phyloP scores from a whole-genome alignment of 805 yeast genomes.

The Saccharomycopsis olivae region DNA sequence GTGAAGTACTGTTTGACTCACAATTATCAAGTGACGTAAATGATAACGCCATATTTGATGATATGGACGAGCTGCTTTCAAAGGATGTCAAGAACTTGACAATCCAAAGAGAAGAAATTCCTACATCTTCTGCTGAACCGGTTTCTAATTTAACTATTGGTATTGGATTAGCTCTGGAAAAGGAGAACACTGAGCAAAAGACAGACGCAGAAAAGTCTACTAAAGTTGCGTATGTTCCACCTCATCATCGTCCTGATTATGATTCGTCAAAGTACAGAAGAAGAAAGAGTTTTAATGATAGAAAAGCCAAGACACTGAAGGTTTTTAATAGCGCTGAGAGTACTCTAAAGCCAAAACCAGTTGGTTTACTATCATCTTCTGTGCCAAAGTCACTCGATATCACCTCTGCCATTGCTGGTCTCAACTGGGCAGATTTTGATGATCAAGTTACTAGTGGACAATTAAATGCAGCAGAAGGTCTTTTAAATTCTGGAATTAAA shows the following conservation, averaged over 20 bases:
- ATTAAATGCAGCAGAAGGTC: too few relatives aligned
- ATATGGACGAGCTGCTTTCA: slow-evolving; percentile 16
- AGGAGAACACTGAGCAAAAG: background rate
- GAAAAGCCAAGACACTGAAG: too few relatives aligned
- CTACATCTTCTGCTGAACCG: background rate
- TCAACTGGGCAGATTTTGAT: too few relatives aligned
- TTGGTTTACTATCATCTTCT: too few relatives aligned
- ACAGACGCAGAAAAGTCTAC: background rate
- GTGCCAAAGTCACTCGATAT: too few relatives aligned
- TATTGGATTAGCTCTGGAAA: background rate
- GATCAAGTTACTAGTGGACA: too few relatives aligned
- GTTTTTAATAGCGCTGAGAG: too few relatives aligned
- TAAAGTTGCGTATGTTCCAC: slow-evolving; percentile 11
- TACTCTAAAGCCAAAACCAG: too few relatives aligned
- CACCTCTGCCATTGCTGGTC: too few relatives aligned
- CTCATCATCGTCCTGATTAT: slow-evolving; percentile 19
- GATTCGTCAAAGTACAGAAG: slow-evolving; percentile 11
- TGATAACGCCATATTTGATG: slow-evolving; percentile 16
- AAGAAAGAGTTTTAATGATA: slow-evolving; percentile 1
- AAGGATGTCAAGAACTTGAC: background rate
- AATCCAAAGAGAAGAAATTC: background rate
- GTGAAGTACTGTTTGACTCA: slow-evolving; percentile 5
- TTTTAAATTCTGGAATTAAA: too few relatives aligned
- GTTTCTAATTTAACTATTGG: background rate
- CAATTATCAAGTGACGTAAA: slow-evolving; percentile 52